These are phyloP conservation scores for Apophysomyces variabilis DNA, from an alignment of 371 early-diverging fungal species.

Conservation along the genomic window DNA sequence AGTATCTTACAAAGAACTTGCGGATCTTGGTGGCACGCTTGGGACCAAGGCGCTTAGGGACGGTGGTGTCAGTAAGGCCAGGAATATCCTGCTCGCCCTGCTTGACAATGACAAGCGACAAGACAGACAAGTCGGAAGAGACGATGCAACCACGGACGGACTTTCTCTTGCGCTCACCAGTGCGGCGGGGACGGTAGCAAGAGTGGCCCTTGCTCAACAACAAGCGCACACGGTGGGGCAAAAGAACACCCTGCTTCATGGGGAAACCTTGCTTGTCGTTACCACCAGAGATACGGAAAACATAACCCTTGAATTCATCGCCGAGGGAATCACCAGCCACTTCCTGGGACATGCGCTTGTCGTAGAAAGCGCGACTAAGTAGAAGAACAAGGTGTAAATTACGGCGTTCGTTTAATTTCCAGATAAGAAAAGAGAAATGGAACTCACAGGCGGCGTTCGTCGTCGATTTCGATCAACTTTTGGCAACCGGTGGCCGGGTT, in stretches of 20 bases:
- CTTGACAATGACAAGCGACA: slow-evolving; percentile 96
- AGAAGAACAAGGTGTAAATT: not conserved
- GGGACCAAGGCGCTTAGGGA: slow-evolving; percentile 97
- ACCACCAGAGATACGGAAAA: slow-evolving; percentile 99
- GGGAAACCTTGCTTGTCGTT: slow-evolving; percentile 99
- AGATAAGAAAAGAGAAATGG: too few relatives aligned
- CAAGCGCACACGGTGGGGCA: slow-evolving; percentile 94
- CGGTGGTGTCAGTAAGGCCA: slow-evolving; percentile 94
- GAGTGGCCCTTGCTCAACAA: slow-evolving; percentile 97
- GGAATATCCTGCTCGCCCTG: slow-evolving; percentile 96
- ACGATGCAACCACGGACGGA: slow-evolving; percentile 99
- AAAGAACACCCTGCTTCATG: slow-evolving; percentile 97
- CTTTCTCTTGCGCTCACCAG: slow-evolving; percentile 99
- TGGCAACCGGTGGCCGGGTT: slow-evolving; percentile 99
- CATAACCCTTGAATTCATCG: slow-evolving; percentile 99
- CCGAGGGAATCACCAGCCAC: slow-evolving; percentile 97
- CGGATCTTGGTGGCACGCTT: slow-evolving; percentile 99
- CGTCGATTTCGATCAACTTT: slow-evolving; percentile 97
- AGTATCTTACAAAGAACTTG: slow-evolving; percentile 86
- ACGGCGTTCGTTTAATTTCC: too few relatives aligned
- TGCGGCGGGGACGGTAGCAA: slow-evolving; percentile 98
- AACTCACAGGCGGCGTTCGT: slow-evolving; percentile 94
- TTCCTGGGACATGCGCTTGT: slow-evolving; percentile 97
- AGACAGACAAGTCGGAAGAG: slow-evolving; percentile 92
- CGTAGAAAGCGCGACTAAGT: slow-evolving; percentile 93